These are phyloP conservation scores for Aspergillus thermomutatus DNA, from an alignment of 2,329 filamentous ascomycete genomes.

Conservation along the genomic window DNA sequence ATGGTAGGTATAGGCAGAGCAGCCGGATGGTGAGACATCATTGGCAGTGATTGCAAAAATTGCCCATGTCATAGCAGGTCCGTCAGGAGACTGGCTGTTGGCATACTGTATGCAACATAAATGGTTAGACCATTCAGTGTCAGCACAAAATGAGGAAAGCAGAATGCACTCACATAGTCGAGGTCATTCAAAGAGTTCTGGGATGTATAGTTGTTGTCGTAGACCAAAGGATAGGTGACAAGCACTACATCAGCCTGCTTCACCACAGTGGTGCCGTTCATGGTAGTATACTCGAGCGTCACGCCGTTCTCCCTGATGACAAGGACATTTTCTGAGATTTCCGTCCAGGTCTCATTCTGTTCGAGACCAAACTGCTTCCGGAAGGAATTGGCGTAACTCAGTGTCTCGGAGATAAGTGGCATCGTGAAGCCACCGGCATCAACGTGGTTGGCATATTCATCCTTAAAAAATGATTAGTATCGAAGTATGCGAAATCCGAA, in stretches of 20 bases:
- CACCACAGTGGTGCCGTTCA: constrained; percentile 64
- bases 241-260: constrained; percentile 71
- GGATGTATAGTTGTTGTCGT: constrained; percentile 52
- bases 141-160: background rate
- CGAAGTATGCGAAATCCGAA: background rate
- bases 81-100: constrained; percentile 63
- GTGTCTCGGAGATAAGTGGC: constrained; percentile 55
- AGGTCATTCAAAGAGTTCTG: constrained; percentile 54
- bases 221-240: constrained; percentile 62
- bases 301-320: constrained; percentile 58
- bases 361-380: constrained; percentile 54
- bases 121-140: constrained; percentile 1
- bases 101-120: constrained; percentile 50
- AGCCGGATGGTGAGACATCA: constrained; percentile 62
- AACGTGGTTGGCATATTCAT: constrained; percentile 66
- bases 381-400: constrained; percentile 57
- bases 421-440: constrained; percentile 69
- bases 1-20: constrained; percentile 65
- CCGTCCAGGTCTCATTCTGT: constrained; percentile 56
- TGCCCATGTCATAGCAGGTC: constrained; percentile 71
- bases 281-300: constrained; percentile 61
- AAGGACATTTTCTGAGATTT: constrained; percentile 55
- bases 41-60: constrained; percentile 67
- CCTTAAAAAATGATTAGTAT: constrained; percentile 30
- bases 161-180: constrained; percentile 51